Conservation (phyloP, 768 basidiomycete species). For the Pulveroboletus sp. region DNA sequence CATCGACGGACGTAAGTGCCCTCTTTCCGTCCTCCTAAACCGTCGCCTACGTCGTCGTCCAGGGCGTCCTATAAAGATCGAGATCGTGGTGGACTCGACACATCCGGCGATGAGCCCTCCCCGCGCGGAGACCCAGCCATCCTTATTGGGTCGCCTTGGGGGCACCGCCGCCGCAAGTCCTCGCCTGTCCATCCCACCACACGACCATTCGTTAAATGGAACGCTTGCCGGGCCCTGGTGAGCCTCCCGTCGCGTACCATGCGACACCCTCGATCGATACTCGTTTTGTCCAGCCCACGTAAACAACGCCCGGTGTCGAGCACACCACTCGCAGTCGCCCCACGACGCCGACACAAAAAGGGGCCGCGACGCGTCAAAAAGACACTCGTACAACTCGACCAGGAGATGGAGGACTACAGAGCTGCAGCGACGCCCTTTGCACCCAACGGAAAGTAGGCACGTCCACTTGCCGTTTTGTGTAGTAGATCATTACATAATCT, state of each 20-base stretch:
- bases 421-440: constrained; percentile 33
- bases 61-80: constrained; percentile 66
- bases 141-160: constrained; percentile 37
- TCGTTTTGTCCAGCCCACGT: constrained; percentile 11
- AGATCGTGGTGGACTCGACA: constrained; percentile 52
- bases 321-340: constrained; percentile 24
- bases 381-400: constrained; percentile 59
- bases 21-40: not conserved
- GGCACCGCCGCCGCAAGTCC: constrained; percentile 5
- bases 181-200: constrained; percentile 2
- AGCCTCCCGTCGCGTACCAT: not conserved
- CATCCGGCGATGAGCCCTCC: constrained; percentile 15
- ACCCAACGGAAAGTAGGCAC: constrained; percentile 9
- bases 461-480: not conserved
- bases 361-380: constrained; percentile 74
- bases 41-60: not conserved
- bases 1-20: constrained; percentile 53
- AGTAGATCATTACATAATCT: constrained; percentile 19
- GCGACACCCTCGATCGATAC: not conserved
- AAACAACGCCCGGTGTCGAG: constrained; percentile 13
- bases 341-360: constrained; percentile 55
- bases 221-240: constrained; percentile 6
- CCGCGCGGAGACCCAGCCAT: constrained; percentile 30
- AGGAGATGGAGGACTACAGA: constrained; percentile 78
- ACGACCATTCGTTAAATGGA: constrained; percentile 17